Percentiles rank a stretch among this genome's conserved stretches.
These are phyloP conservation scores for Hortiboletus flavorubellus DNA, from an alignment of 768 basidiomycete genomes.

Conservation along the genomic window DNA sequence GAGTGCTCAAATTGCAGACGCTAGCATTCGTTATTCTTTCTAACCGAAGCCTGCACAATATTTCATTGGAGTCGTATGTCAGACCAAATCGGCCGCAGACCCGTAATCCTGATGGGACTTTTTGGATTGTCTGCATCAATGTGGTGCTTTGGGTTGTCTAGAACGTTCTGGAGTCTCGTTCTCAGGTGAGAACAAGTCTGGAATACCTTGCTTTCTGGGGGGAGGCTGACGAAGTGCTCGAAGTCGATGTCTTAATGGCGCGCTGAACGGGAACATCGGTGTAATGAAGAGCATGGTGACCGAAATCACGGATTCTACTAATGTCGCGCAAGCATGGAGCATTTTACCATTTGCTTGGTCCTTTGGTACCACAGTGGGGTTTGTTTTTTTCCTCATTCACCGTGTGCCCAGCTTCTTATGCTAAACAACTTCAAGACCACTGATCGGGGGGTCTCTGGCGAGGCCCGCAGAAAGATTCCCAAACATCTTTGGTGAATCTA, in stretches of 20 bases:
- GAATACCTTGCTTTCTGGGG: neutral
- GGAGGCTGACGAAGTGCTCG: neutral
- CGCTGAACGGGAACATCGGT: constrained; percentile 55
- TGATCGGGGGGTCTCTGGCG: constrained; percentile 65
- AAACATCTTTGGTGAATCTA: constrained; percentile 47
- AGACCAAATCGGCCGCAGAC: constrained; percentile 48
- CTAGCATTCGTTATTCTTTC: constrained; percentile 48
- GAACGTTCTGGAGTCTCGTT: constrained; percentile 42
- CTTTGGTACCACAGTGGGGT: constrained; percentile 42
- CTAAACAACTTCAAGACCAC: constrained; percentile 44
- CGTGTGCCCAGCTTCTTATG: neutral
- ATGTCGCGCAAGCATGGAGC: constrained; percentile 44
- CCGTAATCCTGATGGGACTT: constrained; percentile 44
- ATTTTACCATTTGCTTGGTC: constrained; percentile 54
- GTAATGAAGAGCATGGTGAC: constrained; percentile 45
- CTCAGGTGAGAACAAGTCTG: constrained; percentile 31
- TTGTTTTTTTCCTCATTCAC: constrained; percentile 13
- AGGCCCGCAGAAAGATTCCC: constrained; percentile 68
- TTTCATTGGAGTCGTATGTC: constrained; percentile 50
- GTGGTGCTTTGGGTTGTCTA: constrained; percentile 47
- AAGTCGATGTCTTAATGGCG: constrained; percentile 46
- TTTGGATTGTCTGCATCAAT: constrained; percentile 45
- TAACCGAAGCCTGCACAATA: constrained; percentile 46
- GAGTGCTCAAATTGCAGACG: neutral
- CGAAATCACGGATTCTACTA: constrained; percentile 40